Base-by-base conservation (phyloP, 306 rosid species). In the Ammopiptanthus mongolicus region DNA sequence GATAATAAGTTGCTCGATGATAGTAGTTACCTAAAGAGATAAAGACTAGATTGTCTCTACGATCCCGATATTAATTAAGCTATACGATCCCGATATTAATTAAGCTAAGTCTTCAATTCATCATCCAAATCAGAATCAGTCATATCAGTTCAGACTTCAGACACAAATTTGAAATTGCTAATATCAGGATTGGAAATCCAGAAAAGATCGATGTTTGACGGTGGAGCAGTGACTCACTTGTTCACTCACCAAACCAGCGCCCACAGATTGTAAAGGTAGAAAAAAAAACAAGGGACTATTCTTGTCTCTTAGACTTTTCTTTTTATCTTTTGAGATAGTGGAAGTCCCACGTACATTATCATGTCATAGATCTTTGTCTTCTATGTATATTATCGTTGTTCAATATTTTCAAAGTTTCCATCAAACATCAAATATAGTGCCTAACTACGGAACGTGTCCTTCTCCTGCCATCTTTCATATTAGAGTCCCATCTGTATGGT, bases 301-400 rank as follows among this genome's bases (percentile, higher is more conserved):
- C 21, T 23, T 61, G 21, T 58, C 71, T 50, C 12, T 48, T 7
- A 18, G 59, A 17, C 39, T 29, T 37, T 58, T 36, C 9, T 47
- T 41, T 65, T 29, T 22, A 37, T 31, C 74, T 78, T 78, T 58
- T 4, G 36, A 78, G 48, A 42, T 66, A 69, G 84, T 78, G 78
- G 84, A 74, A 78, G 57, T 69, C 80, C 82, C 78, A 78, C 86
- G 66, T 17, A 55, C 73, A 64, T 33, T 36, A 84, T 86, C 67
- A 68, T 71, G 50, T 23, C 57, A 46, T 46, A 19, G 62, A 80
- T 83, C 69, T 53, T 29, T 86, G 86, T 83, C 90, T 62, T 12
- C 44, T 37, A 37, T 34, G 6, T 34, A 6, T 9, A 37, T 37
- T 37, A 8, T 37, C 44, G 8, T 41, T 41, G 8, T 73, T 56